These are phyloP conservation scores for Yarrowia porcina DNA, from an alignment of 805 yeast species.

Conservation along the genomic window DNA sequence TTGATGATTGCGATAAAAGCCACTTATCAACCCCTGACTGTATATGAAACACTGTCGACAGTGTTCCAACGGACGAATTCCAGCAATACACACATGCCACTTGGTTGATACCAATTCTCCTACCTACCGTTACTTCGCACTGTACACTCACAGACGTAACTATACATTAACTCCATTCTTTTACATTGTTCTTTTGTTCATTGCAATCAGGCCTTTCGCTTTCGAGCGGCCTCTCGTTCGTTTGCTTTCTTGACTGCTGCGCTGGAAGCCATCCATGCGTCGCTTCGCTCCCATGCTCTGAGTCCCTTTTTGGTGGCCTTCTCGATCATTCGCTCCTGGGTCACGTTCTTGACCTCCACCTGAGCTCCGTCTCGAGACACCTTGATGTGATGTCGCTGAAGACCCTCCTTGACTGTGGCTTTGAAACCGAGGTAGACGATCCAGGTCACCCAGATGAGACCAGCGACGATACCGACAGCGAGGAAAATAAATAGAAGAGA, in stretches of 20 bases:
- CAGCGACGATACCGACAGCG: slow-evolving; percentile 2
- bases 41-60: too few relatives aligned
- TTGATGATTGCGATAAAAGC: too few relatives aligned
- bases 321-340: slow-evolving; percentile 25
- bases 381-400: slow-evolving; percentile 11
- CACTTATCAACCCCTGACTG: too few relatives aligned
- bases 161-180: not conserved
- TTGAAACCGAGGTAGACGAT: slow-evolving; percentile 4
- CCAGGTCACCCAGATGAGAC: not conserved
- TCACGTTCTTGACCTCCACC: slow-evolving; percentile 20
- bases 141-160: too few relatives aligned
- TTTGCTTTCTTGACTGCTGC: slow-evolving; percentile 6
- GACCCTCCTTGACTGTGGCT: slow-evolving; percentile 21
- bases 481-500: slow-evolving; percentile 8
- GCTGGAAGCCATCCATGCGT: slow-evolving; percentile 12
- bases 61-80: too few relatives aligned
- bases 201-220: not conserved
- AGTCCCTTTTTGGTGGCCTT: slow-evolving; percentile 20
- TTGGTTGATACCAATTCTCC: too few relatives aligned
- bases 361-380: slow-evolving; percentile 25
- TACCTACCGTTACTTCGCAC: too few relatives aligned
- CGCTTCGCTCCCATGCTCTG: slow-evolving; percentile 21
- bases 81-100: too few relatives aligned
- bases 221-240: slow-evolving; percentile 12
- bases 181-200: not conserved